A percentile compares a stretch with the other conserved stretches of the same genome.
Evolutionary conservation across 176 grass and related monocot species (phyloP).

Genomic region (Musa beccarii): DNA sequence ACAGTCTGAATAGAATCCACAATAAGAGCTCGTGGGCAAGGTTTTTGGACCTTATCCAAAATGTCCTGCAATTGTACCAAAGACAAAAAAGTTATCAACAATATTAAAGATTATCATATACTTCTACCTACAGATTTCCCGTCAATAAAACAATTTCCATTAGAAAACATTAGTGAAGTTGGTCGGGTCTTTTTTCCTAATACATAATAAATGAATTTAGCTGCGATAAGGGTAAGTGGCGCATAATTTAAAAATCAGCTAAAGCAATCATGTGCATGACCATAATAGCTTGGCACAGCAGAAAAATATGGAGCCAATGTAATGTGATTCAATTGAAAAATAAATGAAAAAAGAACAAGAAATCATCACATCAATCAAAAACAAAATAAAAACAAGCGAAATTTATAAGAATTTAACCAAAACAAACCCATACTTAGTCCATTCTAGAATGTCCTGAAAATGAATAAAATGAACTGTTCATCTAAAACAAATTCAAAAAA

Average conservation of each 20-base stretch:
- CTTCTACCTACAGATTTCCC: neutral
- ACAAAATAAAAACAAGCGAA: neutral
- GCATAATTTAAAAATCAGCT: neutral
- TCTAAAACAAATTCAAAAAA: too few relatives aligned
- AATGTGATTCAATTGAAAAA: neutral
- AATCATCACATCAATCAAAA: too few relatives aligned
- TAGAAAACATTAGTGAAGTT: neutral
- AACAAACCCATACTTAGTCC: too few relatives aligned
- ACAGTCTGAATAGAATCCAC: conserved; percentile 97
- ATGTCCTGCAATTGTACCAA: conserved; percentile 63
- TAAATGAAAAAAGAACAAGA: too few relatives aligned
- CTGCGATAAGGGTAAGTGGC: neutral
- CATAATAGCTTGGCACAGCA: neutral
- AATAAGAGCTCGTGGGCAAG: conserved; percentile 65
- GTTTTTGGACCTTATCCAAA: conserved; percentile 63
- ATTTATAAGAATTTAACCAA: too few relatives aligned
- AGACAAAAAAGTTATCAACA: neutral
- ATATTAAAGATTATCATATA: neutral
- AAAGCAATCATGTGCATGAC: neutral
- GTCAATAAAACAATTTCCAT: neutral
- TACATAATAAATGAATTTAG: neutral
- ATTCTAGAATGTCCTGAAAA: too few relatives aligned
- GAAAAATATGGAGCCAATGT: neutral
- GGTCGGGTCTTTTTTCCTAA: neutral
- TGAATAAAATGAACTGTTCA: too few relatives aligned